A percentile compares a stretch with the other conserved stretches of the same genome.
These are phyloP conservation scores for Apiotrichum porosum DNA, from an alignment of 1,284 basidiomycete genomes.

Conservation along the genomic window DNA sequence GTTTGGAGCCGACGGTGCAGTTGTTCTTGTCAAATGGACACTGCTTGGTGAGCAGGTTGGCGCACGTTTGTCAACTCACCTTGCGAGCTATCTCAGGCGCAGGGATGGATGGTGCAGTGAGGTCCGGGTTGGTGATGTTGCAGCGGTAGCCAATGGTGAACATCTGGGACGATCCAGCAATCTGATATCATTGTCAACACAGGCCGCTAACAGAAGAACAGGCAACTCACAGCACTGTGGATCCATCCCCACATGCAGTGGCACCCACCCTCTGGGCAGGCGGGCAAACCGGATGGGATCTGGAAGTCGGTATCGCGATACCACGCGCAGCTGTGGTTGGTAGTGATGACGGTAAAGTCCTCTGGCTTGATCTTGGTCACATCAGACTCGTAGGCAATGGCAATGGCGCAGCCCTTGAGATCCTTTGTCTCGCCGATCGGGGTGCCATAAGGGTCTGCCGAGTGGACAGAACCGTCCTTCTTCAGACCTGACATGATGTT, in stretches of 20 bases:
- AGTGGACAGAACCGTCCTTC: not conserved
- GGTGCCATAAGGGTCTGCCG: not conserved
- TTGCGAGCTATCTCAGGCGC: slow-evolving; percentile 43
- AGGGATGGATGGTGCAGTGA: slow-evolving; percentile 50
- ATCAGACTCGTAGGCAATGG: slow-evolving; percentile 63
- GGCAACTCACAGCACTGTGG: slow-evolving; percentile 20
- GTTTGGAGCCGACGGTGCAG: slow-evolving; percentile 34
- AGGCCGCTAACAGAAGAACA: too few species aligned
- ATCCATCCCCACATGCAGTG: slow-evolving; percentile 71
- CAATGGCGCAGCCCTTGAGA: slow-evolving; percentile 27
- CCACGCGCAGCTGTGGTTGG: slow-evolving; percentile 69
- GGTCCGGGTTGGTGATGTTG: slow-evolving; percentile 53
- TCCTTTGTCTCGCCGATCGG: not conserved
- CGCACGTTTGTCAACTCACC: slow-evolving; percentile 22
- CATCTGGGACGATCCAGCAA: too few species aligned
- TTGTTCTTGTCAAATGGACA: slow-evolving; percentile 1
- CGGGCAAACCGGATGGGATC: slow-evolving; percentile 61
- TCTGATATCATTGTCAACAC: too few species aligned
- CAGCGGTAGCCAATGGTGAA: slow-evolving; percentile 63
- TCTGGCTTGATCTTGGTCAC: slow-evolving; percentile 55
- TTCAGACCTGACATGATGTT: too few species aligned
- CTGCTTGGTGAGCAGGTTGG: slow-evolving; percentile 10
- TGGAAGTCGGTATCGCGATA: slow-evolving; percentile 58
- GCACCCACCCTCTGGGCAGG: slow-evolving; percentile 62
- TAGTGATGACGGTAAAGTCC: slow-evolving; percentile 65